Base-by-base conservation (phyloP, 306 rosid genomes). In the Dalbergia oliveri region DNA sequence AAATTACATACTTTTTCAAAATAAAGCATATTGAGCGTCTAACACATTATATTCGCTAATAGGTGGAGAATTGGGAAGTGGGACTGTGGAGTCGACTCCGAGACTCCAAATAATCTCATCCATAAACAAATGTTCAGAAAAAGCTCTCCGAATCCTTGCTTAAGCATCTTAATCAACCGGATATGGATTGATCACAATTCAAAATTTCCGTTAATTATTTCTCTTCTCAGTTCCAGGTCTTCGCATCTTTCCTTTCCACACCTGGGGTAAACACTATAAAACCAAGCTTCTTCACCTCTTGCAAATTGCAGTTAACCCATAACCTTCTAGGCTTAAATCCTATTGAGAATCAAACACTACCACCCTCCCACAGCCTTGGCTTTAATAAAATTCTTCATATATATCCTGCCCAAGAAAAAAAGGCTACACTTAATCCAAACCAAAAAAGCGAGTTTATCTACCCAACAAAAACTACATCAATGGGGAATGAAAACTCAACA, bases 401-500 rank as follows among this genome's bases (percentile, higher is more conserved):
- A 26, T 26, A 26, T 26, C 49, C 11, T 43, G 9, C 49, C 49
- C 49, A 8, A 43, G 9, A 43, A 43, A 43, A 43, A 8, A 9
- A 9, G 2, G 2, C 11, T 43, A 43, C 49, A 43, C 9, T 9
- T 26, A 43, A 43, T 43, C 49, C 49, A 8, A 43, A 43, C 49
- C 49, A 43, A 43, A 43, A 37, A 43, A 43, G 9, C 9, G 0
- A 6, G 49, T 43, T 9, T 43, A 43, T 6, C 4, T 9, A 43
- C 49, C 9, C n/a, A 51, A 51, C 18, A 19, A 51, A 26, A 26
- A 26, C 58, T 4, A 13, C n/a, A 51, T 51, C 18, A 7, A 70
- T 70, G 76, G 76, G 76, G 16, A 70, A 70, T 57, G 54, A 50
- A 50, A 70, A 10, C 62, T 70, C 76, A n/a, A 3, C 63, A 70